Base-by-base conservation (phyloP, 2,329 filamentous ascomycete species). In the Fusarium sp. region DNA sequence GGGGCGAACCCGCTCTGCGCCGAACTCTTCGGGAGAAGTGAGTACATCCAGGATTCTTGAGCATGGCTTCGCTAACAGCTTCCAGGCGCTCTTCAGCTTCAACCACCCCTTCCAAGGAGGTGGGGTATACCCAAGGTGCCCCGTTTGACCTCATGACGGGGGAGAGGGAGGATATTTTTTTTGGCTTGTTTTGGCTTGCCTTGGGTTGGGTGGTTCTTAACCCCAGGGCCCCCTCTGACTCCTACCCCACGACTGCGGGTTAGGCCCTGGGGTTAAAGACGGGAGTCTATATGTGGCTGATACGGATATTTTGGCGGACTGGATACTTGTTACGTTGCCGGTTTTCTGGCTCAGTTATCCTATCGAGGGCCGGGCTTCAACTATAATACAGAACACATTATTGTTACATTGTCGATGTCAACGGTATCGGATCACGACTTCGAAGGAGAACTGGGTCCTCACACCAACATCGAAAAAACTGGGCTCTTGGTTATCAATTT, bases 31-130 rank as follows among this genome's bases (percentile, higher is more conserved):
- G 13, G 13, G 20, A 22, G 40, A 45, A 13, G 45, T 52, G 47
- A 52, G 27, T 52, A n/a, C 47, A 27, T 29, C 25, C 18, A 11
- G 47, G 18, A 29, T 29, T 52, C 47, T 52, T n/a, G 5, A 31
- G 18, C 10, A 31, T 1, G 10, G 6, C 25, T 14, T 52, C 16
- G 3, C 27, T 52, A n/a, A 52, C 10, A 13, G 6, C 7, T 31
- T 52, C 25, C 18, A 50, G 10, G 27, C 10, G 10, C 47, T 31
- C 47, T 52, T 52, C 16, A 4, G 7, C 80, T 89, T 88, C 81
- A 87, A 89, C 16, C 88, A 85, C 78, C 85, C 88, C 74, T 88
- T 86, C 83, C 80, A 83, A 35, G 86, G 89, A 22, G 76, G 75
- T 88, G 22, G 79, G 81, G 38, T 85, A 86, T 65, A 83, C 82